Percentiles rank a stretch among this genome's conserved stretches.
Conservation (phyloP, 2,329 filamentous ascomycete species). For the Penicillium capsulatum region DNA sequence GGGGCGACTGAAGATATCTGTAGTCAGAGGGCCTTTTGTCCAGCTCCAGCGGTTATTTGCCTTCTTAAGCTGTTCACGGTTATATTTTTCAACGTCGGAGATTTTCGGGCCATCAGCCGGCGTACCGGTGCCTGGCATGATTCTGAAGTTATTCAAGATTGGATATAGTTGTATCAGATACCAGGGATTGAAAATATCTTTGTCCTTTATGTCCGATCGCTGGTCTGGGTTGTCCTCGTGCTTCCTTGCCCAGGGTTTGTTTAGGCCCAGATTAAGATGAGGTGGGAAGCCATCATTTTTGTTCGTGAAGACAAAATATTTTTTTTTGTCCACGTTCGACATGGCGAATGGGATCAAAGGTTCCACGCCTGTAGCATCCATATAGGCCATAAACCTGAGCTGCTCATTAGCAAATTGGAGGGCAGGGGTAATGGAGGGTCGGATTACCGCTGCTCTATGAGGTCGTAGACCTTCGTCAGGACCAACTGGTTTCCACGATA, state of each 20-base stretch:
- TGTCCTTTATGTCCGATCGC: conserved; percentile 4
- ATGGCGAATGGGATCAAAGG: conserved; percentile 4
- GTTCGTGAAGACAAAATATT: conserved; percentile 5
- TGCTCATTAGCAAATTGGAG: conserved; percentile 1
- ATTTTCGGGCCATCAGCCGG: conserved; percentile 4
- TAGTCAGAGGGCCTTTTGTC: not conserved
- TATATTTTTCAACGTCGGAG: conserved; percentile 1
- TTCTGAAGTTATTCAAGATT: no score
- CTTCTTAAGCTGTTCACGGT: not conserved
- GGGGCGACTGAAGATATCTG: conserved; percentile 7
- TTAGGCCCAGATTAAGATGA: conserved; percentile 5
- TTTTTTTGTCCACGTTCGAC: conserved; percentile 1
- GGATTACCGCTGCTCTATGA: conserved; percentile 8
- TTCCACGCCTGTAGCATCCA: conserved; percentile 5
- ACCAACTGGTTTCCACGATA: conserved; percentile 6
- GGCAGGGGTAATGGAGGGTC: not conserved
- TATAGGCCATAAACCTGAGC: conserved; percentile 3
- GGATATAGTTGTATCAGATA: no score
- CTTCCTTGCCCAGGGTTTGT: not conserved
- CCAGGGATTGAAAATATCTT: conserved; percentile 3
- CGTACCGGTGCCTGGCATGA: not conserved
- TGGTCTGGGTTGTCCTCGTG: not conserved
- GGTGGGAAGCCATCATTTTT: conserved; percentile 5
- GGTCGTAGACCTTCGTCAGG: conserved; percentile 5
- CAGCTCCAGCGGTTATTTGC: no score